These are phyloP conservation scores for Citrus hindsii DNA, from an alignment of 345 rosid genomes.

Conservation along the genomic window DNA sequence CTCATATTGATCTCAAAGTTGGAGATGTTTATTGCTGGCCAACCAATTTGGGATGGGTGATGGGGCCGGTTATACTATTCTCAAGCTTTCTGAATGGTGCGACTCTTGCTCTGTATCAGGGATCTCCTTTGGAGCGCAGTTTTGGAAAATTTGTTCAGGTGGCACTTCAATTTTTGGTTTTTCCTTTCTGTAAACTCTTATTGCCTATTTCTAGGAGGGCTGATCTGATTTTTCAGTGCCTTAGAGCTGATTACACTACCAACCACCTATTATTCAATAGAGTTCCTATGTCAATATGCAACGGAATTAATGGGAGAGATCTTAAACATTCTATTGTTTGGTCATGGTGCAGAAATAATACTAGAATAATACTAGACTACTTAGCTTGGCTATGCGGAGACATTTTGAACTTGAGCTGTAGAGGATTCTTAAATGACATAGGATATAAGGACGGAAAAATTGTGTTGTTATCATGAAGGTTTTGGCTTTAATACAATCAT, in stretches of 20 bases:
- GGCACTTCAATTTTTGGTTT: background rate
- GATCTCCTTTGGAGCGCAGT: slow-evolving; percentile 80
- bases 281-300: background rate
- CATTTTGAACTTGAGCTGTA: background rate
- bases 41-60: slow-evolving; percentile 94
- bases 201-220: background rate
- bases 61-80: slow-evolving; percentile 74
- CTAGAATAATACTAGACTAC: background rate
- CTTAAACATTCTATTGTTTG: background rate
- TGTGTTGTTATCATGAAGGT: background rate
- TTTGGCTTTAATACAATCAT: background rate
- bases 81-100: slow-evolving; percentile 69
- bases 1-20: slow-evolving; percentile 48
- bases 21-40: slow-evolving; percentile 84
- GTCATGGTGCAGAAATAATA: background rate
- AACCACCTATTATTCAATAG: background rate
- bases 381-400: background rate
- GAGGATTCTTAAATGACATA: background rate
- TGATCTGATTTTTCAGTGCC: background rate
- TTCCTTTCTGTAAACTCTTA: background rate
- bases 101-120: slow-evolving; percentile 81
- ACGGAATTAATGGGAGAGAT: background rate
- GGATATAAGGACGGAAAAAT: background rate
- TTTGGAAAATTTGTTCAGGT: slow-evolving; percentile 93
- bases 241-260: background rate